Conservation (phyloP, 2,329 filamentous ascomycete genomes). For the Colletotrichum sp. region DNA sequence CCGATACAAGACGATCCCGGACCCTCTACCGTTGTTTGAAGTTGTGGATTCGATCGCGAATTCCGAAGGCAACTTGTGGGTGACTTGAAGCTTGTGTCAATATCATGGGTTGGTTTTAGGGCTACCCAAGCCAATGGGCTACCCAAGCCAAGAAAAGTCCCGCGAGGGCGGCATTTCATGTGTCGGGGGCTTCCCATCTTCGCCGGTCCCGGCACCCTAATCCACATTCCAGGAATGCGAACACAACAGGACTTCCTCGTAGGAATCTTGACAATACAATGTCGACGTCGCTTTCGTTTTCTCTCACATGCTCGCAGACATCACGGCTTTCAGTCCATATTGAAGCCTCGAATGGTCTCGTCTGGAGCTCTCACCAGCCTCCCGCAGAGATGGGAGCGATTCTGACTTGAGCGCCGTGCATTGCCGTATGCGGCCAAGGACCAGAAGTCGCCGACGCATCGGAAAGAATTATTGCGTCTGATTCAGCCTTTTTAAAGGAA, state of each 20-base stretch:
- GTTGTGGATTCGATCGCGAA: not conserved
- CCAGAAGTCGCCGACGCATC: not conserved
- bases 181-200: not conserved
- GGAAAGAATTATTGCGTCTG: not conserved
- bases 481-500: not conserved
- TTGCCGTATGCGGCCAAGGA: not conserved
- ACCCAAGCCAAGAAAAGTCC: not conserved
- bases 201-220: not conserved
- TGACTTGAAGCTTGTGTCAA: not conserved
- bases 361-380: not conserved
- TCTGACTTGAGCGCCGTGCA: not conserved
- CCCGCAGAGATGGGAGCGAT: not conserved
- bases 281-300: not conserved
- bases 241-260: not conserved
- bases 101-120: not conserved
- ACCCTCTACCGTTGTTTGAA: not conserved
- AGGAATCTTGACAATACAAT: not conserved
- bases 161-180: not conserved
- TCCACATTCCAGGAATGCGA: not conserved
- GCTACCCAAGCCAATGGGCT: not conserved
- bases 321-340: not conserved
- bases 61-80: not conserved
- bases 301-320: not conserved
- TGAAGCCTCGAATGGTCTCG: not conserved
- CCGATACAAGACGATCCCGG: not conserved